phyloP scores from a whole-genome alignment of 495 filamentous ascomycete species.

The Hapsidospora chrysogenum region DNA sequence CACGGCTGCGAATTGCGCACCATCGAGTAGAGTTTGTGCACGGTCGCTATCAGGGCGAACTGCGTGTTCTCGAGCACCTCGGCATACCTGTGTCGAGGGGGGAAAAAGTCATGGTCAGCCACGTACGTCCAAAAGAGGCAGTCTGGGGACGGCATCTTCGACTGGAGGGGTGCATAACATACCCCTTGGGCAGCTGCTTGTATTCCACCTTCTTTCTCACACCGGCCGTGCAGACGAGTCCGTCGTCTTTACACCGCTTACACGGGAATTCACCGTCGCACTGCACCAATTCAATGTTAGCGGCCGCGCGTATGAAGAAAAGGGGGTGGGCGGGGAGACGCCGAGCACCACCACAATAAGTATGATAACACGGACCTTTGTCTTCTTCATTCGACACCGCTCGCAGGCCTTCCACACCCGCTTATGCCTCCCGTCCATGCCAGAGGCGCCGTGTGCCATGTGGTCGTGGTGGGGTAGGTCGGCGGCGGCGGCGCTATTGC shows the following conservation, averaged over 20 bases:
- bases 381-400: constrained; percentile 56
- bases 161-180: too few relatives aligned
- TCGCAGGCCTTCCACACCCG: constrained; percentile 58
- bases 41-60: constrained; percentile 36
- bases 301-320: neutral
- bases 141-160: neutral
- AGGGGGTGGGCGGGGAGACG: too few relatives aligned
- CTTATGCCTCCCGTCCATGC: constrained; percentile 35
- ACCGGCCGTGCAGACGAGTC: constrained; percentile 38
- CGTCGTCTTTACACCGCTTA: constrained; percentile 48
- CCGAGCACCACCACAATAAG: too few relatives aligned
- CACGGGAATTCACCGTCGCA: constrained; percentile 53
- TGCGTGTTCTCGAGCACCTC: constrained; percentile 42
- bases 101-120: constrained; percentile 5
- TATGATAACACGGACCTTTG: constrained; percentile 34
- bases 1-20: constrained; percentile 34
- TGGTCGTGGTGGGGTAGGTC: constrained; percentile 16
- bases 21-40: constrained; percentile 42
- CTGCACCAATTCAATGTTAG: constrained; percentile 15
- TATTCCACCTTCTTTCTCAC: constrained; percentile 42
- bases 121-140: too few relatives aligned
- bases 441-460: constrained; percentile 6
- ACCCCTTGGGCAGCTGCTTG: constrained; percentile 39
- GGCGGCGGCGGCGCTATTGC: constrained; percentile 11
- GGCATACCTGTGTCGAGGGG: constrained; percentile 31